Evolutionary conservation across 2,329 filamentous ascomycete species (phyloP).

Genomic region (Xylaria sp.): DNA sequence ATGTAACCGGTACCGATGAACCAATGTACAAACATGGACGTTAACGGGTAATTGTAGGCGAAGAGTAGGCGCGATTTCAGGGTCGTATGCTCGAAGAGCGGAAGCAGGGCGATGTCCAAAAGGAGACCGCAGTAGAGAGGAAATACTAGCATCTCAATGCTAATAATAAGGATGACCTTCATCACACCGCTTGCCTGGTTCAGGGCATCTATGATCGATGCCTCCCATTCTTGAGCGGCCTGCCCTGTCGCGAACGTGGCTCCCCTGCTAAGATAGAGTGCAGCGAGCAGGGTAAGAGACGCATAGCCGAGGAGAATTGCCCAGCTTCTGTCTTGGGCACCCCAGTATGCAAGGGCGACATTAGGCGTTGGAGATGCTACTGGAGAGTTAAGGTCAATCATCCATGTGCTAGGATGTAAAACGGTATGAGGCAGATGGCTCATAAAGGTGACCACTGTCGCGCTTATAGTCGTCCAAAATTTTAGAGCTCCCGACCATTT

Average conservation of each 20-base stretch:
- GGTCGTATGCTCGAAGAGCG: constrained; percentile 85
- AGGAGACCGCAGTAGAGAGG: constrained; percentile 94
- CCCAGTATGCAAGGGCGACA: constrained; percentile 73
- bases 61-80: constrained; percentile 82
- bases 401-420: constrained; percentile 65
- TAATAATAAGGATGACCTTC: constrained; percentile 98
- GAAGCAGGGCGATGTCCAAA: constrained; percentile 87
- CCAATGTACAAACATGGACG: constrained; percentile 97
- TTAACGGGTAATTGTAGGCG: constrained; percentile 80
- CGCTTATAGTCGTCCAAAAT: constrained; percentile 35
- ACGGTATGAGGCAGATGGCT: constrained; percentile 51
- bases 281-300: constrained; percentile 77
- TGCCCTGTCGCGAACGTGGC: constrained; percentile 71
- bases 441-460: constrained; percentile 44
- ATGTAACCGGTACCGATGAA: constrained; percentile 99
- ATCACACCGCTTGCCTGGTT: constrained; percentile 95
- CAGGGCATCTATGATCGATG: constrained; percentile 80
- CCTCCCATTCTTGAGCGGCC: constrained; percentile 73
- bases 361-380: constrained; percentile 57
- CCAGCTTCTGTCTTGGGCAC: constrained; percentile 69
- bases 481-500: constrained; percentile 45
- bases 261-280: constrained; percentile 81
- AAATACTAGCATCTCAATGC: constrained; percentile 98
- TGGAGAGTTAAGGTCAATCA: constrained; percentile 64
- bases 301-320: constrained; percentile 85